Evolutionary conservation across 169 alveolate genomes (phyloP), one percentile per base, ranked within the genome.

Genomic region (Plasmodium falciparum): DNA sequence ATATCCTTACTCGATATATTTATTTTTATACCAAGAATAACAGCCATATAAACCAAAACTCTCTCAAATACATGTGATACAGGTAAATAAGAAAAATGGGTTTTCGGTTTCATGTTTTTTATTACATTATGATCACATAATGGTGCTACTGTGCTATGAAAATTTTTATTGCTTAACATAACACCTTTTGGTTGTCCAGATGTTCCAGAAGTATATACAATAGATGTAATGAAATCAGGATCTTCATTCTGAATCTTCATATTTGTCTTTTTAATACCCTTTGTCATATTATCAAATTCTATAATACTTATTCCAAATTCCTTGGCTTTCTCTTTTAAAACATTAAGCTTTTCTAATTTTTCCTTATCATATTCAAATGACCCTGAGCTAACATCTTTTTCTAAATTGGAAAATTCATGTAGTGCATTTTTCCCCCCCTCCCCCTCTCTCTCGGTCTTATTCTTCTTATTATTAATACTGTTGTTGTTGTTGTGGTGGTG

Each of bases 111-210:
- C 9, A n/a, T 20, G 0, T 2, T 13, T 65, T n/a, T 33, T 9
- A 22, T 2, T 6, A 65, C 13, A 12, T 52, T 3, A 47, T 11
- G 43, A 20, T 20, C 17, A 24, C 61, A 43, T 26, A 43, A 17
- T 47, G 91, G 73, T 3, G 22, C 22, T 4, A 83, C 13, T 0
- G 83, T 43, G 47, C 33, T 20, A 62, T 39, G 73, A 56, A 94
- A 49, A 73, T 88, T 88, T 54, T 88, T 59, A 50, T 98, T 83
- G 2, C 99, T 93, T 62, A 98, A 86, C 96, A 98, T 95, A 13
- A 97, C 99, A 39, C 99, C 99, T 95, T 99, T 99, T 5, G 99
- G 99, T 33, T 83, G 70, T 74, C 99, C 99, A 45, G 99, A 98
- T 3, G 99, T 98, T 9, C 99, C 99, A 5, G 99, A 96, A 3